Percentiles rank a stretch among this genome's conserved stretches.
These are phyloP conservation scores for Curvularia hawaiiensis DNA, from an alignment of 2,329 filamentous ascomycete genomes.

Conservation along the genomic window DNA sequence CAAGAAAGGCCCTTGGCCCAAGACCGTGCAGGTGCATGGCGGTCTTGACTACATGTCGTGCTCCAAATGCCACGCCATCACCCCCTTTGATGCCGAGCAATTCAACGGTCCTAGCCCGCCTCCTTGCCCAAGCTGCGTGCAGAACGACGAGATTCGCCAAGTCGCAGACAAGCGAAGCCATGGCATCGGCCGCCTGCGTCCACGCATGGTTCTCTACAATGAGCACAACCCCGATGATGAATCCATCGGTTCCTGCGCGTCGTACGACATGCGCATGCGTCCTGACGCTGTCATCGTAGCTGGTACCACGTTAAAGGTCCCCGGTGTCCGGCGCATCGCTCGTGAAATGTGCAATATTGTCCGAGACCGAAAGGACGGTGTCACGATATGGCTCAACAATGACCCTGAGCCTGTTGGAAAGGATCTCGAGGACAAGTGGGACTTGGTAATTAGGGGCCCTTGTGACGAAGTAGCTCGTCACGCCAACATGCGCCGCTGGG, in stretches of 20 bases:
- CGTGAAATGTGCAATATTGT: conserved; percentile 89
- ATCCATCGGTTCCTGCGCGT: conserved; percentile 89
- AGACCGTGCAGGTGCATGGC: conserved; percentile 90
- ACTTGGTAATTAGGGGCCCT: conserved; percentile 83
- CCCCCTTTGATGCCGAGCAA: conserved; percentile 75
- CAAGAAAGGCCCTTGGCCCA: conserved; percentile 88
- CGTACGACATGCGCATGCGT: conserved; percentile 80
- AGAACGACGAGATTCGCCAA: conserved; percentile 76
- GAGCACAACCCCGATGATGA: conserved; percentile 97
- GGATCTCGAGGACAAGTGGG: conserved; percentile 92
- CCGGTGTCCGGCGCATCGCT: conserved; percentile 86
- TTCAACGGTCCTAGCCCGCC: conserved; percentile 88
- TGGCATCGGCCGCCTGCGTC: conserved; percentile 86
- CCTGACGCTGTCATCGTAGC: conserved; percentile 95
- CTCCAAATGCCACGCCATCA: conserved; percentile 83
- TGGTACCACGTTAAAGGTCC: conserved; percentile 93
- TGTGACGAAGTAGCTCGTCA: conserved; percentile 85
- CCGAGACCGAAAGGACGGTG: conserved; percentile 78
- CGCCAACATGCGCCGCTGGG: conserved; percentile 65
- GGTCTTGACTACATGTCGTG: conserved; percentile 96
- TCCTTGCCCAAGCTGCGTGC: conserved; percentile 74
- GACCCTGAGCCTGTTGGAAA: conserved; percentile 80
- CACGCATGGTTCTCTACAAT: conserved; percentile 95
- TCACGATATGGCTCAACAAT: conserved; percentile 94
- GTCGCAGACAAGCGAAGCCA: conserved; percentile 87